A percentile compares a stretch with the other conserved stretches of the same genome.
Conservation (phyloP, 192 early-diverging fungal species). For the Coemansia sp. region DNA sequence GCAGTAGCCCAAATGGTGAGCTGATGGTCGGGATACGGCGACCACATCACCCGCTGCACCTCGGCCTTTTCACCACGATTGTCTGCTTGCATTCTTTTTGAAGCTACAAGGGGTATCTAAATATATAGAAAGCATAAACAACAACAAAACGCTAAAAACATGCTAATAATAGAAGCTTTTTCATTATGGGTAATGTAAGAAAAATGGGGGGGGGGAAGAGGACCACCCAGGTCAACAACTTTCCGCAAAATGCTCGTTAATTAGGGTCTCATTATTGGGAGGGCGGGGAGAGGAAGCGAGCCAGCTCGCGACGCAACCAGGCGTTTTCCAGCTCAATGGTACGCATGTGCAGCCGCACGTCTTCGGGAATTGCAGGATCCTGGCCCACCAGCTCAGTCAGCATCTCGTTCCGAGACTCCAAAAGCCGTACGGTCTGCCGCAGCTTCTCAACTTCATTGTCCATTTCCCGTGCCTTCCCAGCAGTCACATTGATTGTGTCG, state of each 20-base stretch:
- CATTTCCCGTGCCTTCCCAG: background rate
- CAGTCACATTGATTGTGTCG: conserved; percentile 24
- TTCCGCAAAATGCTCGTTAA: too few species aligned
- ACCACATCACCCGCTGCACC: conserved; percentile 34
- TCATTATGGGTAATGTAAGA: background rate
- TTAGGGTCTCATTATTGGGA: too few species aligned
- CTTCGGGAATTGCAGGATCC: conserved; percentile 30
- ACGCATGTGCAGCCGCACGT: conserved; percentile 24
- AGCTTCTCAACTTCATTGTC: conserved; percentile 24
- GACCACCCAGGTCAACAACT: too few species aligned
- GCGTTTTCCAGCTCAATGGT: conserved; percentile 51
- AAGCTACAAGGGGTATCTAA: background rate
- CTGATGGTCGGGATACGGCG: conserved; percentile 48
- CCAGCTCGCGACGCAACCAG: conserved; percentile 38
- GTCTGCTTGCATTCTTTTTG: conserved; percentile 15
- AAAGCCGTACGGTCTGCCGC: conserved; percentile 16
- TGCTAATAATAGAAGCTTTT: background rate
- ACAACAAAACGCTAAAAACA: background rate
- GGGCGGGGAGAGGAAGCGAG: background rate
- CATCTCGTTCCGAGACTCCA: conserved; percentile 44
- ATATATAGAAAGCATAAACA: background rate
- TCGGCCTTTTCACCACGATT: conserved; percentile 17
- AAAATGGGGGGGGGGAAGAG: too few species aligned
- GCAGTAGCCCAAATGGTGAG: conserved; percentile 46
- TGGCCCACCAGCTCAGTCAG: conserved; percentile 25